Evolutionary conservation across 768 basidiomycete genomes (phyloP).

Genomic region (Boletus rubescentipes): DNA sequence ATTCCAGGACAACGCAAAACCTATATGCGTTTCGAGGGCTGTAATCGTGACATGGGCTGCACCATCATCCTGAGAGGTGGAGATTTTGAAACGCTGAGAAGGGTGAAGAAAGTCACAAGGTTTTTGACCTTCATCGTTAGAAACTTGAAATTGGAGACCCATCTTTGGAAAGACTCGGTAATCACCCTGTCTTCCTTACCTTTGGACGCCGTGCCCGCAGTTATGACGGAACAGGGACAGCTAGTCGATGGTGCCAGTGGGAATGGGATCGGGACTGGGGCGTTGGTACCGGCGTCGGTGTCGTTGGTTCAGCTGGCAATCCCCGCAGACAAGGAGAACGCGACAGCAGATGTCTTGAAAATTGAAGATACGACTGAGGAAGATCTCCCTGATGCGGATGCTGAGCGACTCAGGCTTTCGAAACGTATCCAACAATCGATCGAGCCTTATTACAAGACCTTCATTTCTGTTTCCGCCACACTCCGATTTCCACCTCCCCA

Average conservation of each 20-base stretch:
- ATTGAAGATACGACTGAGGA: slow-evolving; percentile 37
- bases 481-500: slow-evolving; percentile 91
- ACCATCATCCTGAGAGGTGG: slow-evolving; percentile 91
- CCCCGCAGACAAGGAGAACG: slow-evolving; percentile 18
- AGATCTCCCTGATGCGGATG: slow-evolving; percentile 68
- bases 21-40: slow-evolving; percentile 98
- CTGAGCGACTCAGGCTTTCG: slow-evolving; percentile 66
- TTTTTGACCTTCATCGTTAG: slow-evolving; percentile 92
- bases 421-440: slow-evolving; percentile 77
- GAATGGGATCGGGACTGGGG: slow-evolving; percentile 13
- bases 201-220: slow-evolving; percentile 57
- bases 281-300: slow-evolving; percentile 21
- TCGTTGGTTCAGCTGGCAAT: slow-evolving; percentile 25
- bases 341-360: slow-evolving; percentile 4
- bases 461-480: slow-evolving; percentile 92
- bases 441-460: slow-evolving; percentile 81
- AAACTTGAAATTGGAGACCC: slow-evolving; percentile 91
- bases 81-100: slow-evolving; percentile 73
- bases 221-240: slow-evolving; percentile 28
- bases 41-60: slow-evolving; percentile 88
- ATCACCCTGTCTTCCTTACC: slow-evolving; percentile 71
- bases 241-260: slow-evolving; percentile 24
- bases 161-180: slow-evolving; percentile 89
- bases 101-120: slow-evolving; percentile 89
- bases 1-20: slow-evolving; percentile 96